Base-by-base conservation (phyloP, 1,139 yeast species). In the Wickerhamomyces sp. region DNA sequence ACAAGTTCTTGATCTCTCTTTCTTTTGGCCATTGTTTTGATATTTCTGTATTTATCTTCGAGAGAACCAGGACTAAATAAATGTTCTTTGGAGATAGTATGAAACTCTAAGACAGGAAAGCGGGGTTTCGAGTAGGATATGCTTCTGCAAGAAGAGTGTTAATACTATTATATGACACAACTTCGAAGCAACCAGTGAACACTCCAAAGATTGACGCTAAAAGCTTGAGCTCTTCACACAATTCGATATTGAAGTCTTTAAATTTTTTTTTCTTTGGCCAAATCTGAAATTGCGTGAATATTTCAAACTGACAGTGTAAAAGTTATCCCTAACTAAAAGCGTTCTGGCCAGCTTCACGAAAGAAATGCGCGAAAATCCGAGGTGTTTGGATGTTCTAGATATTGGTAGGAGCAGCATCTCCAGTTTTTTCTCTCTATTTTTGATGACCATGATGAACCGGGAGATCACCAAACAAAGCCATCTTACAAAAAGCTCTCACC, bases 1-100 rank as follows among this genome's bases (percentile, higher is more conserved):
- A 27, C 37, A 4, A 36, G 15, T 11, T 50, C 58, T 34, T 50
- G 47, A 35, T 52, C 53, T 41, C 51, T 46, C 8, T 36, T 41
- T 48, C 56, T 54, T 41, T 53, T 56, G 27, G 54, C 38, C 57
- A 54, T 53, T 14, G 10, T 34, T 18, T 18, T 18, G 23, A 18
- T 5, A 18, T 3, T 18, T 18, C 23, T 18, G 23, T 18, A 18
- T 4, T 18, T 18, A 18, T 5, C 23, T 18, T 18, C 27, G 30
- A 34, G 15, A 13, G 10, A 14, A 8, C 36, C 23, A 8, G 31
- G 14, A 36, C 7, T 7, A 26, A 36, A n/a, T 26, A 7, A 13
- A 23, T 36, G 23, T 18, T 18, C 23, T 18, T 18, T 18, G 23
- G 23, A 18, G 23, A 18, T 18, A 18, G 23, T 18, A 4, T 18